Conservation (phyloP, 2,329 filamentous ascomycete species). For the Calonectria leucothoes region DNA sequence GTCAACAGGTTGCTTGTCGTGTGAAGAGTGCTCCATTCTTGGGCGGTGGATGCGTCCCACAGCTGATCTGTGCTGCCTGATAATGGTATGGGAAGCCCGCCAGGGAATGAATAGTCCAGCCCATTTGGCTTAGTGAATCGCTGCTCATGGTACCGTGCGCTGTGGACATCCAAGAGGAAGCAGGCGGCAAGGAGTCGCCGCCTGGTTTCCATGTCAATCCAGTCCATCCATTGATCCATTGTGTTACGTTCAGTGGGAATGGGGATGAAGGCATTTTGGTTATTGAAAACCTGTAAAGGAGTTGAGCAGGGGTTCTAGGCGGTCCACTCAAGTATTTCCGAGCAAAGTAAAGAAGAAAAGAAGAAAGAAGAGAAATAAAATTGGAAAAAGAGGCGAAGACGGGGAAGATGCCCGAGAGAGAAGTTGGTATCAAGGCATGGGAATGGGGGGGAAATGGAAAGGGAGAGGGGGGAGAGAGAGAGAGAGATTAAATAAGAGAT, state of each 20-base stretch:
- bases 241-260: slow-evolving; percentile 37
- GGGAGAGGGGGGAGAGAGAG: too few species aligned
- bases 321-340: slow-evolving; percentile 12
- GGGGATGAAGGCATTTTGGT: slow-evolving; percentile 42
- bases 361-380: slow-evolving; percentile 20
- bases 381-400: not conserved
- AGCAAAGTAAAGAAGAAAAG: slow-evolving; percentile 45
- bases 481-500: slow-evolving; percentile 32
- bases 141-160: slow-evolving; percentile 66
- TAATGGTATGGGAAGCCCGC: slow-evolving; percentile 58
- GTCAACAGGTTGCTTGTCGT: slow-evolving; percentile 39
- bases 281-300: slow-evolving; percentile 54
- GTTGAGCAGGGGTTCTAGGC: slow-evolving; percentile 39
- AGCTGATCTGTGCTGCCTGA: slow-evolving; percentile 55
- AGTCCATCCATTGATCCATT: slow-evolving; percentile 59
- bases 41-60: slow-evolving; percentile 61
- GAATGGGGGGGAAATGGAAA: slow-evolving; percentile 1
- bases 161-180: slow-evolving; percentile 68
- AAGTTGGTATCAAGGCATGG: slow-evolving; percentile 35
- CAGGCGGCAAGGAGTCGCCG: slow-evolving; percentile 67
- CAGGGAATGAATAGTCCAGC: slow-evolving; percentile 50
- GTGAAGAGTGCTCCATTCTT: slow-evolving; percentile 57
- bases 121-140: slow-evolving; percentile 47
- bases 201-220: slow-evolving; percentile 64
- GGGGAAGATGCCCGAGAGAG: not conserved